These are phyloP conservation scores for Verticillium longisporum DNA, from an alignment of 2,329 filamentous ascomycete species.

Conservation along the genomic window DNA sequence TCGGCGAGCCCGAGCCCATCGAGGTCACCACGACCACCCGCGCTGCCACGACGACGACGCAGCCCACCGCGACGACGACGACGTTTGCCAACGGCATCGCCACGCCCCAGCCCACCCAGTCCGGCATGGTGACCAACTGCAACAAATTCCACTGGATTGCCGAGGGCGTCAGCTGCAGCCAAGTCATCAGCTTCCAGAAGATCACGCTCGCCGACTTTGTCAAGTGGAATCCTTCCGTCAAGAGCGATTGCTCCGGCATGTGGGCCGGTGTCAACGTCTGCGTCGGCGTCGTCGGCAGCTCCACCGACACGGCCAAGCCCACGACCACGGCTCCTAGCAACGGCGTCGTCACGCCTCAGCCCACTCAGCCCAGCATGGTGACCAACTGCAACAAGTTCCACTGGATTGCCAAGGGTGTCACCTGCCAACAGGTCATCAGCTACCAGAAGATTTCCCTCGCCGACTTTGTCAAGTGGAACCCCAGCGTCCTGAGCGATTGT, in stretches of 20 bases:
- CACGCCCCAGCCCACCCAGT: conserved; percentile 8
- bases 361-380: conserved; percentile 10
- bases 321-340: background rate
- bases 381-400: conserved; percentile 14
- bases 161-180: conserved; percentile 4
- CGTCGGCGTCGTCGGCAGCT: conserved; percentile 1
- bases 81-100: conserved; percentile 5
- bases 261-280: conserved; percentile 7
- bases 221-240: conserved; percentile 13
- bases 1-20: conserved; percentile 5
- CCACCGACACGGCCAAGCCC: background rate
- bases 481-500: conserved; percentile 6
- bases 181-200: conserved; percentile 2
- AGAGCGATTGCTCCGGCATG: conserved; percentile 5
- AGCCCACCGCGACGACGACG: conserved; percentile 3
- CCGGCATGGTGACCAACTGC: conserved; percentile 7
- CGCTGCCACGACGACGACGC: background rate
- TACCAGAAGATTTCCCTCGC: conserved; percentile 4
- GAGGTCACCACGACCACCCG: conserved; percentile 8
- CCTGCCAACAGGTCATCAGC: conserved; percentile 4
- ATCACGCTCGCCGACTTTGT: conserved; percentile 13
- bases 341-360: conserved; percentile 7
- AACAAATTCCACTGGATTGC: conserved; percentile 7
- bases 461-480: conserved; percentile 13
- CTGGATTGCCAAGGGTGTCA: conserved; percentile 4